Evolutionary conservation across 192 early-diverging fungal species (phyloP).

Genomic region (Backusella luteola): DNA sequence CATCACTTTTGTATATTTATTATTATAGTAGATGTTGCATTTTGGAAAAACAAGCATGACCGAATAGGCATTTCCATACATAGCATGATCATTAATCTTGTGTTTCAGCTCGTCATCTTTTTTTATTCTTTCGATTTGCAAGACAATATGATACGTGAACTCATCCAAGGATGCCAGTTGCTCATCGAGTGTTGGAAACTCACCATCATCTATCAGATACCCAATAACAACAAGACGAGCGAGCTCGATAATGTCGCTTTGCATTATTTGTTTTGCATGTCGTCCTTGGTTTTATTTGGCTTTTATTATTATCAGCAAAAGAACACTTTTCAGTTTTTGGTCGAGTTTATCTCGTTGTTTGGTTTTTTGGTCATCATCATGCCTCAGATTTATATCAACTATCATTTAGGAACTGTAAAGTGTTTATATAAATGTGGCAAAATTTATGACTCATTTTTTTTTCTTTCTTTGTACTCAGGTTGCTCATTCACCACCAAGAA

Average conservation of each 20-base stretch:
- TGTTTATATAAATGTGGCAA: not conserved
- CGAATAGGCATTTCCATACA: constrained; percentile 81
- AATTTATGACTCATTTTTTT: not conserved
- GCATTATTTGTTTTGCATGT: constrained; percentile 73
- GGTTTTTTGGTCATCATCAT: constrained; percentile 72
- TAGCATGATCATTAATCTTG: constrained; percentile 76
- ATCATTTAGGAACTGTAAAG: constrained; percentile 65
- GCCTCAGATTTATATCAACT: constrained; percentile 93
- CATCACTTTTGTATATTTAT: not conserved
- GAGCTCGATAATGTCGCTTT: constrained; percentile 73
- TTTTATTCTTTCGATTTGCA: constrained; percentile 60
- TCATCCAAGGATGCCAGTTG: constrained; percentile 74
- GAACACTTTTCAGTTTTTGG: constrained; percentile 89
- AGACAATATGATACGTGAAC: constrained; percentile 75
- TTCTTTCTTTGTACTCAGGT: constrained; percentile 38
- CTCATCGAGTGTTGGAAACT: constrained; percentile 91
- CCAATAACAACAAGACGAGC: constrained; percentile 38
- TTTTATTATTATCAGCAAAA: constrained; percentile 77
- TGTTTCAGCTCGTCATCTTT: constrained; percentile 80
- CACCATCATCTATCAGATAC: not conserved
- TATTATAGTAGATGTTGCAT: constrained; percentile 67
- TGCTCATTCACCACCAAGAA: constrained; percentile 90
- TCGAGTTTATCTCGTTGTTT: constrained; percentile 88
- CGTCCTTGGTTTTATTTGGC: constrained; percentile 66
- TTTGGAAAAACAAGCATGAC: constrained; percentile 82